Percentiles rank a stretch among this genome's conserved stretches.
phyloP scores from a whole-genome alignment of 2,329 filamentous ascomycete species.

The Phyllosticta citrichinensis region DNA sequence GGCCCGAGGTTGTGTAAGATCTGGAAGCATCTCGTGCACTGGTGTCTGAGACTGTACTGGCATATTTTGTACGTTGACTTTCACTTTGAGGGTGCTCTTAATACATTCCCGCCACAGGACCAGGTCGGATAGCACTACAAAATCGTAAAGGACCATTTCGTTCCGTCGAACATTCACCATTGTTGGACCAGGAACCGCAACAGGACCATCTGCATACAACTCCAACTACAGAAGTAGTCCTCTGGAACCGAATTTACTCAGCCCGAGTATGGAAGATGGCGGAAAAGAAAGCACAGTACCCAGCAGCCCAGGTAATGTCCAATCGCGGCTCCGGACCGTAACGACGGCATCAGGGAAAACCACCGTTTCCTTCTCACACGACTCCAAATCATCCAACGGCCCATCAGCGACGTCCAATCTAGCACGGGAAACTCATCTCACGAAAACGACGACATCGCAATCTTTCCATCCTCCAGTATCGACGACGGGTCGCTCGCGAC shows the following conservation, averaged over 20 bases:
- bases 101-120: background rate
- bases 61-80: background rate
- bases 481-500: background rate
- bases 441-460: background rate
- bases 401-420: background rate
- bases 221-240: background rate
- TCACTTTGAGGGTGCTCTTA: background rate
- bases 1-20: background rate
- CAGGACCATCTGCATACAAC: background rate
- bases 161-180: background rate
- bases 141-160: background rate
- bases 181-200: background rate
- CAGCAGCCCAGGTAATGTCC: background rate
- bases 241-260: background rate
- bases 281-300: background rate
- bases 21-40: background rate
- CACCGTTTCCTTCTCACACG: background rate
- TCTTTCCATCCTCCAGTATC: background rate
- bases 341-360: background rate
- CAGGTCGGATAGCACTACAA: background rate
- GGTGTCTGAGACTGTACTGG: background rate
- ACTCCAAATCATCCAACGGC: background rate
- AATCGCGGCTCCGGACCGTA: background rate
- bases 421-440: background rate
- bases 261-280: background rate